Base-by-base conservation (phyloP, 2,329 filamentous ascomycete species). In the Plenodomus lindquistii region DNA sequence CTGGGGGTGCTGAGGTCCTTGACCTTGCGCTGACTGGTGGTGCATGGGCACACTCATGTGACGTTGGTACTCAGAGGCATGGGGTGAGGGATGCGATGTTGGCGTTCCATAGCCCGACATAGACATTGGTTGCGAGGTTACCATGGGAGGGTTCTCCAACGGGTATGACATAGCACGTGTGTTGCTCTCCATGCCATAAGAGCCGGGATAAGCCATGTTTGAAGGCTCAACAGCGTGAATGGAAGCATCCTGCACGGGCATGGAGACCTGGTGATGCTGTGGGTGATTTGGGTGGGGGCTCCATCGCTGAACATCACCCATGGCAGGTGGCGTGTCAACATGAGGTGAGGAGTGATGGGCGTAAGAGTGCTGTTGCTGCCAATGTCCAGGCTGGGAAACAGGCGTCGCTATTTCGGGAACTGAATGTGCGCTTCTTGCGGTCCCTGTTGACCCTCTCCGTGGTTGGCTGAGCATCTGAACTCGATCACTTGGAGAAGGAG, bases 121-220 rank as follows among this genome's bases (percentile, higher is more conserved):
- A 29, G 67, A 58, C 66, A 70, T 71, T 31, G 67, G 63, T 52
- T 67, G 67, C 5, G 66, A 71, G 29, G 66, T 67, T 48, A 70
- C 70, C 20, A 73, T 60, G 37, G 68, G 52, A 2, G 66, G 53
- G 41, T 64, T 70, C 48, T 74, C 71, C n/a, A 71, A 48, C 15
- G 71, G 71, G 45, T 73, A 74, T 5, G 70, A 72, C 62, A 74
- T 69, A 39, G 71, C 63, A 46, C 71, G 65, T 18, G 67, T 54
- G 45, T 68, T 73, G 46, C 63, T 63, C 44, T 74, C 72, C 57
- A 73, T 53, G 15, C 66, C 59, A 49, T 74, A 74, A 9, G 69
- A 60, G 45, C 63, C 71, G 11, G 69, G 64, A 31, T 71, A 72
- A 4, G 66, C 60, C 55, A 70, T 58, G 37, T 50, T 60, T 24